Evolutionary conservation across 345 rosid species (phyloP), one percentile per base, ranked within the genome.

Genomic region (Capsella bursapastoris): DNA sequence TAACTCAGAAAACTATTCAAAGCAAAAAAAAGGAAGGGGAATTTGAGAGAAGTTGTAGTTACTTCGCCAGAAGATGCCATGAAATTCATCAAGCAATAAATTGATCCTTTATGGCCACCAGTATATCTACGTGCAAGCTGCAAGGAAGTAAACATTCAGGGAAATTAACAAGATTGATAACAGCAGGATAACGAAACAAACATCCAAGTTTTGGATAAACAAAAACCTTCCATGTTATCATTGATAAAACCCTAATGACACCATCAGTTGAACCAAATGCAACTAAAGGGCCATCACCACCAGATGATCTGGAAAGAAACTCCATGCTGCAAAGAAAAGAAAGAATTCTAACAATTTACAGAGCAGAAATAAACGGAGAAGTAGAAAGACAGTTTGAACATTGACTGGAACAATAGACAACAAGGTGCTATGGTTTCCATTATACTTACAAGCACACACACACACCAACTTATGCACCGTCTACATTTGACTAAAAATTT

Each of bases 201-300:
- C 9, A 64, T 22, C 69, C 35, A 35, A 63, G 47, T 32, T 71
- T 65, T 50, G 57, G 9, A 68, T 32, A 15, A 52, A 44, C 89
- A 75, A 72, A 95, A 72, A 95, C 99, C 99, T 86, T 95, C 99
- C 99, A 95, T 45, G 98, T 84, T 81, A 92, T 92, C 98, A 95
- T 95, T 71, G 99, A 95, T 78, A 95, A 96, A 82, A 95, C 99
- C 80, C 99, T 89, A 57, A 95, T 92, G 68, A 95, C 93, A 68
- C 99, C 99, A 85, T 92, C 99, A 25, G 99, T 88, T 83, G 91
- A 87, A 74, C 99, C 99, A 82, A 92, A 95, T 58, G 99, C 99
- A 82, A 95, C 94, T 67, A 92, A 93, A 67, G 99, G 98, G 76
- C 93, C 94, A 79, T 95, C 98, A 57, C 97, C 90, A 74, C 84